Evolutionary conservation across 2,329 filamentous ascomycete species (phyloP), one percentile per base, ranked within the genome.

Genomic region (Dactylellina cionopaga): DNA sequence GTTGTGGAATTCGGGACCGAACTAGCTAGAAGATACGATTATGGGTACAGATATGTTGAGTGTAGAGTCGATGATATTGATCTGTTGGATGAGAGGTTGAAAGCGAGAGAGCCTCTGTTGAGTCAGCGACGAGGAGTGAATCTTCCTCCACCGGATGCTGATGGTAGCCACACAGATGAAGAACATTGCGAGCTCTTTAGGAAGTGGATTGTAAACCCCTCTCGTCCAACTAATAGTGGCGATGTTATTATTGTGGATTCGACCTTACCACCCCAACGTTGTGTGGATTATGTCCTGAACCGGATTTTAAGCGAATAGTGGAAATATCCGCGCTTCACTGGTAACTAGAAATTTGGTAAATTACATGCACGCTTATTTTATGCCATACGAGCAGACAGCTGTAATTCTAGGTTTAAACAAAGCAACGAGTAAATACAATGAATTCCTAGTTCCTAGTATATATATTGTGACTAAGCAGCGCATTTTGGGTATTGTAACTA

Each of bases 21-120:
- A 5, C 76, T 81, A 1, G 79, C 80, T 1, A n/a, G 60, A 17
- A 27, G 72, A 51, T 74, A 76, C 43, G 63, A 41, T 9, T 76
- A 74, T 19, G 51, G 58, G 6, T 79, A 79, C 41, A 76, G 75
- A 74, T 81, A 80, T 33, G 74, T 81, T 15, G 79, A 81, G 71
- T 80, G 79, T 37, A 75, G 64, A 41, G 77, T 79, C 6, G 27
- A 75, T 5, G 77, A 79, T 33, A 70, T 80, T 1, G 76, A 78
- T 19, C 49, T 80, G 19, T 56, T 81, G 31, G 79, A 80, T 55
- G 2, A 62, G 47, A 66, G 80, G 37, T 63, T 80, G 46, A 75
- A 73, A 3, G 46, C 51, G 0, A 75, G 79, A 5, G 41, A 46
- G 0, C 55, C 79, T 11, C 59, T 80, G 76, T 75, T 46, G 41